Base-by-base conservation (phyloP, 352 stramenopile species). In the Pythium dissotocum region DNA sequence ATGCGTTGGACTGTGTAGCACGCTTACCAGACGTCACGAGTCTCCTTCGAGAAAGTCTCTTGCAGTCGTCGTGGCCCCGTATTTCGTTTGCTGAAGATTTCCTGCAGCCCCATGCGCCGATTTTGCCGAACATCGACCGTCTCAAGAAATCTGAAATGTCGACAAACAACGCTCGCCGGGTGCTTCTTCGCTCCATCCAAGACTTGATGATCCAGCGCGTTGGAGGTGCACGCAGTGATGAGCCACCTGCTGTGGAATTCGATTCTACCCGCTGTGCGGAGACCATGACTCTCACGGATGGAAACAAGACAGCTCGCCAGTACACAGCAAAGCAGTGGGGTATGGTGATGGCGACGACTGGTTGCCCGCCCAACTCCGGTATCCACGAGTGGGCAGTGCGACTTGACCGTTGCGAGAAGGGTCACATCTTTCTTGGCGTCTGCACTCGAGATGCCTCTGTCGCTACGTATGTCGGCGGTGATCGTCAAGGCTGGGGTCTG, bases 311-410 rank as follows among this genome's bases (percentile, higher is more conserved):
- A 14, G 89, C 88, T 24, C 94, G 92, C 56, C 89, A 97, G 73
- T 94, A 96, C 65, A 94, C 89, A 4, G 88, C 89, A 14, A 97
- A 97, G 48, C 88, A 97, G 46, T 97, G 89, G 89, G 89, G 89
- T 51, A 96, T 95, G 86, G 88, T 94, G 13, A 94, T 97, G 77
- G 80, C 88, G 40, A 95, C 85, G 6, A 93, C 86, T 6, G 88
- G 82, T 14, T 97, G 85, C 49, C 79, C 89, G 54, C 86, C 86
- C 28, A 96, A 94, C 59, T 91, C 83, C 16, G 87, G 89, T 28
- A 88, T 93, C 63, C 87, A 97, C 66, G 87, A 96, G 58, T 97
- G 89, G 89, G 88, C 83, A 2, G 89, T 97, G 61, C 79, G 84
- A 30, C 76, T 97, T 30, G 87, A 97, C 70, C 84, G 88, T 30